phyloP scores from a whole-genome alignment of 768 basidiomycete genomes.

The Mrakia gelida region DNA sequence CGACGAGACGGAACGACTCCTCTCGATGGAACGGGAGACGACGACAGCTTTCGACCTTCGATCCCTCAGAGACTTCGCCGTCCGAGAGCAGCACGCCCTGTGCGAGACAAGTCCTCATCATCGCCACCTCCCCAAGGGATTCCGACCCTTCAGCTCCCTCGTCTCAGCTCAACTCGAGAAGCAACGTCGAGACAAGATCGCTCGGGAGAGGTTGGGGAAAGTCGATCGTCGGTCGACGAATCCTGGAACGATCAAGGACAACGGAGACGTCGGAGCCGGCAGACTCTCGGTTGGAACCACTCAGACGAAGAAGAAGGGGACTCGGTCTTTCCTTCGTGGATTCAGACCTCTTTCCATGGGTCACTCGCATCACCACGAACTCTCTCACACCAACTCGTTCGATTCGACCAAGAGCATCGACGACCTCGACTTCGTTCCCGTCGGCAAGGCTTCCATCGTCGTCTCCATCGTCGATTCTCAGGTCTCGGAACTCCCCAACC shows the following conservation, averaged over 20 bases:
- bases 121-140: neutral
- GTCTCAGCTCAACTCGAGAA: constrained; percentile 71
- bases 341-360: constrained; percentile 19
- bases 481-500: constrained; percentile 67
- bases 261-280: neutral
- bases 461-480: constrained; percentile 69
- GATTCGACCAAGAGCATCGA: constrained; percentile 38
- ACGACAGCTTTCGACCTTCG: constrained; percentile 43
- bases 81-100: neutral
- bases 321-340: constrained; percentile 4
- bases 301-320: constrained; percentile 10
- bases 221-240: constrained; percentile 45
- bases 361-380: neutral
- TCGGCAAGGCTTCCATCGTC: constrained; percentile 69
- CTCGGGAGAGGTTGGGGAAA: constrained; percentile 64
- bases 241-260: neutral
- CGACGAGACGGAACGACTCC: constrained; percentile 68
- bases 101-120: neutral
- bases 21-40: constrained; percentile 68
- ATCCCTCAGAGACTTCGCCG: neutral
- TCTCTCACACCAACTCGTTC: neutral
- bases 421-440: constrained; percentile 68
- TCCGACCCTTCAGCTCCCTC: constrained; percentile 55
- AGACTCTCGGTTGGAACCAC: neutral
- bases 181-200: constrained; percentile 66